Percentiles rank a stretch among this genome's conserved stretches.
Evolutionary conservation across 2,329 filamentous ascomycete genomes (phyloP).

Genomic region (Onygenales sp.): DNA sequence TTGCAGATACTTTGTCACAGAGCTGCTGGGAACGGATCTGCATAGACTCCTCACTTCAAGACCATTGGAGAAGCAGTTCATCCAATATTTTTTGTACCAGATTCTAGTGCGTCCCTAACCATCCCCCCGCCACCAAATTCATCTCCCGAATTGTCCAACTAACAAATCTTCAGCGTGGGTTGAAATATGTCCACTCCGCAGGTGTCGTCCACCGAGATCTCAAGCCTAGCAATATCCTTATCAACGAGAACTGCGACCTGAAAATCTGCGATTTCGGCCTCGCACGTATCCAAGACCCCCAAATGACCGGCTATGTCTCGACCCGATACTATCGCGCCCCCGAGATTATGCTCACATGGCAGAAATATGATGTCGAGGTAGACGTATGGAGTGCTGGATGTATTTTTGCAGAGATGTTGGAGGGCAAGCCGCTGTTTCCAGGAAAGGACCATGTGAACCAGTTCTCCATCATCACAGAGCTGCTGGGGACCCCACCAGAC

Average conservation of each 20-base stretch:
- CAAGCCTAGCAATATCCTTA: slow-evolving; percentile 97
- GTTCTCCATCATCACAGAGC: slow-evolving; percentile 98
- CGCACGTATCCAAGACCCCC: slow-evolving; percentile 93
- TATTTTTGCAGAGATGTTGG: slow-evolving; percentile 25
- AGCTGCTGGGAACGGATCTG: slow-evolving; percentile 91
- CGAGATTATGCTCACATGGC: slow-evolving; percentile 99
- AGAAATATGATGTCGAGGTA: slow-evolving; percentile 98
- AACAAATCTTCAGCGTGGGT: slow-evolving; percentile 57
- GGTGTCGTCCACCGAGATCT: slow-evolving; percentile 96
- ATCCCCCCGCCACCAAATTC: not conserved
- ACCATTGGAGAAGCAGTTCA: slow-evolving; percentile 97
- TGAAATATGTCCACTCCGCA: slow-evolving; percentile 98
- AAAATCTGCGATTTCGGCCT: slow-evolving; percentile 99
- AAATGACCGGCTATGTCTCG: slow-evolving; percentile 99
- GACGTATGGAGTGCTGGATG: slow-evolving; percentile 74
- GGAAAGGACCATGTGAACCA: slow-evolving; percentile 99
- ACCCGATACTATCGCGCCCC: slow-evolving; percentile 97
- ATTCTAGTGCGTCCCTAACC: slow-evolving; percentile 65
- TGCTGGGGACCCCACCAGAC: slow-evolving; percentile 90
- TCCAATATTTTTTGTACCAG: slow-evolving; percentile 99
- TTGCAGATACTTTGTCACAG: slow-evolving; percentile 88
- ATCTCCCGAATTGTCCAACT: not conserved
- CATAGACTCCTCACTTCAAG: slow-evolving; percentile 90
- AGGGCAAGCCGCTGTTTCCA: slow-evolving; percentile 95
- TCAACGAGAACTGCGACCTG: slow-evolving; percentile 98